Evolutionary conservation across 805 yeast genomes (phyloP).

Genomic region (Yamadazyma sp.): DNA sequence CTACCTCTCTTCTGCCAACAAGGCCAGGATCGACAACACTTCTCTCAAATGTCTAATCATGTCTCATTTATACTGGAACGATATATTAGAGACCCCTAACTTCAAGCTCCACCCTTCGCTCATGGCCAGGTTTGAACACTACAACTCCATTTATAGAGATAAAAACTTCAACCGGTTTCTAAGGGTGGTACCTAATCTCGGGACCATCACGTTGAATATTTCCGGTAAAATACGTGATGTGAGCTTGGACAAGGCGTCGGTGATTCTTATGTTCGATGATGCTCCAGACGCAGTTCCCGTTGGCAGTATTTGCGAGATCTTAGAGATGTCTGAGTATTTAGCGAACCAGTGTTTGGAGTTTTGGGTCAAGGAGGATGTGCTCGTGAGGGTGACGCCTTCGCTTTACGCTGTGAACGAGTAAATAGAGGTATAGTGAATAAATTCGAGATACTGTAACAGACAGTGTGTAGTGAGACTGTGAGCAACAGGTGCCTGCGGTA

Average conservation of each 20-base stretch:
- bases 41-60: conserved; percentile 58
- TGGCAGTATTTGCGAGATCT: conserved; percentile 28
- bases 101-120: conserved; percentile 52
- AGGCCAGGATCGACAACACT: conserved; percentile 6
- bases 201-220: conserved; percentile 61
- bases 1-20: conserved; percentile 45
- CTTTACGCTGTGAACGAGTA: conserved; percentile 53
- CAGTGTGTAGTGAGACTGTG: no score
- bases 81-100: conserved; percentile 19
- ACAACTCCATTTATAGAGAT: conserved; percentile 41
- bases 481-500: no score
- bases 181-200: conserved; percentile 55
- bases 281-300: conserved; percentile 34
- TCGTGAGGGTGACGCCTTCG: conserved; percentile 24
- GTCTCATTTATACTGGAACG: conserved; percentile 78
- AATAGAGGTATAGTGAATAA: no score
- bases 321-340: conserved; percentile 44
- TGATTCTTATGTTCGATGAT: conserved; percentile 50
- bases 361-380: conserved; percentile 65
- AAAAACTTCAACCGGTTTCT: conserved; percentile 60
- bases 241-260: conserved; percentile 67
- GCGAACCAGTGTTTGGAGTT: conserved; percentile 44
- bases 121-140: conserved; percentile 40
- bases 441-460: conserved; percentile 46
- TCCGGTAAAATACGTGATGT: conserved; percentile 43